Evolutionary conservation across 2,329 filamentous ascomycete species (phyloP), one percentile per base, ranked within the genome.

Genomic region (Myriosclerotinia curreyana): DNA sequence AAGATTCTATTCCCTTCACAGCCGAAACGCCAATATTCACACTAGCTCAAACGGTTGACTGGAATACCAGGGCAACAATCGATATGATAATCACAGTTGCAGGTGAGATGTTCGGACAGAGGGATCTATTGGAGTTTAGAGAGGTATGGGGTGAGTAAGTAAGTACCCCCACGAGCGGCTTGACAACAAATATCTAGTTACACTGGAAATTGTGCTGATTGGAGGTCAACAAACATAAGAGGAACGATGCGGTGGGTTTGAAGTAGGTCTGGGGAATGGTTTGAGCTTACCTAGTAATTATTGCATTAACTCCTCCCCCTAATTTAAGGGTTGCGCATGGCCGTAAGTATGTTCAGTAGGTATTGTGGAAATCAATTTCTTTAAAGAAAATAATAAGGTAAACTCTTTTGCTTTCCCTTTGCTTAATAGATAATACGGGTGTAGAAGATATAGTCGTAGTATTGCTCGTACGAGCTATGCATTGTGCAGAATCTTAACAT

Each of bases 71-170:
- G 70, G 88, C 86, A n/a, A 92, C 92, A 49, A 80, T 97, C 42
- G 93, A 96, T 77, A 96, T 96, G 91, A 91, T 97, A 61, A 80
- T 97, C 69, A 95, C 91, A 0, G 83, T 97, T 44, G 88, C 90
- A 55, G 93, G 92, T 71, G 92, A 96, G 77, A 86, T 90, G 69
- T 98, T 93, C 76, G 92, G 94, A 1, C 94, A 98, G 77, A 83
- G 88, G 68, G 94, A 98, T 76, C 77, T 97, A 67, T 82, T 97
- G 56, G 86, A 90, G 71, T 90, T 88, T 67, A 84, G 92, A 65
- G 84, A 88, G 65, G 65, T 77, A 22, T 85, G 83, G 81, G 68
- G 65, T 52, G 62, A 61, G 53, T 56, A 56, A 42, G 40, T 28
- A 31, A 31, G 28, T 31, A 31, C 22, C 42, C 36, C 8, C n/a